Evolutionary conservation across 2,329 filamentous ascomycete species (phyloP).

Genomic region (Epichloe coenophiala): DNA sequence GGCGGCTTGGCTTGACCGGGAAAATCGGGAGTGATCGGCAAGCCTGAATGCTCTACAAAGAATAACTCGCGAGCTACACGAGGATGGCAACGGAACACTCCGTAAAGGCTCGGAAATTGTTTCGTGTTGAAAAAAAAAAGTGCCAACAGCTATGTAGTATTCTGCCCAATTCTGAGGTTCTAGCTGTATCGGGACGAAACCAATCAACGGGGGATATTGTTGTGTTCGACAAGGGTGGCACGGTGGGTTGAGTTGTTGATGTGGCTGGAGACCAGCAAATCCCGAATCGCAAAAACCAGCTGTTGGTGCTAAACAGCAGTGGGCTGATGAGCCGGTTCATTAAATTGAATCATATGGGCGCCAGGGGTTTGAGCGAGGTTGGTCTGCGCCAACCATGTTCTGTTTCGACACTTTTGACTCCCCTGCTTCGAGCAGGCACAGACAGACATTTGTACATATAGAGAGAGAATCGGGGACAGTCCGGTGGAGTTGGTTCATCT

Average conservation of each 20-base stretch:
- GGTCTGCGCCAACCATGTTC: background rate
- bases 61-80: background rate
- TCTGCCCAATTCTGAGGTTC: background rate
- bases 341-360: background rate
- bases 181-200: no score
- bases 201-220: no score
- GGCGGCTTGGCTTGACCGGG: background rate
- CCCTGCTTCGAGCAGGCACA: background rate
- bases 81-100: background rate
- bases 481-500: background rate
- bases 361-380: background rate
- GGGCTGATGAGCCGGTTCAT: background rate
- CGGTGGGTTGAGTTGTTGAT: no score
- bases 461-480: background rate
- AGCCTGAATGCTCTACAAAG: background rate
- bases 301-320: no score
- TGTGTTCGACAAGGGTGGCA: no score
- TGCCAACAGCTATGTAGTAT: background rate
- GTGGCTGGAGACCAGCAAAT: no score
- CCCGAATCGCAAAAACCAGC: no score
- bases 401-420: no score
- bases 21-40: background rate
- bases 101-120: background rate
- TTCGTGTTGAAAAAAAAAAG: background rate
- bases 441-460: background rate